Percentiles rank a stretch among this genome's conserved stretches.
phyloP scores from a whole-genome alignment of 208 protist species.

The Acanthamoeba culbertsoni region DNA sequence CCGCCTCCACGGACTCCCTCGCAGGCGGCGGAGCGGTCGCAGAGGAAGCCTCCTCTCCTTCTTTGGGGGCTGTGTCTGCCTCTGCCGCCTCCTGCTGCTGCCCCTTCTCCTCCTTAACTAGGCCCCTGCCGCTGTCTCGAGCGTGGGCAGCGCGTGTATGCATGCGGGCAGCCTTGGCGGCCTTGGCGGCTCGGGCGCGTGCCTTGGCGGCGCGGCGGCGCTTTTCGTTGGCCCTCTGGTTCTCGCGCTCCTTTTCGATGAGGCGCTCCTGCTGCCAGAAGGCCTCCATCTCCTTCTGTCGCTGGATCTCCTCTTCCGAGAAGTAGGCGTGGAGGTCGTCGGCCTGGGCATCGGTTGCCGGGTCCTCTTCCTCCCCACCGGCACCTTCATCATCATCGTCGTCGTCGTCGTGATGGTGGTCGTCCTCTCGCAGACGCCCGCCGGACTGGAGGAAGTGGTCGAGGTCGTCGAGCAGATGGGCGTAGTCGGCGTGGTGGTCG shows the following conservation, averaged over 20 bases:
- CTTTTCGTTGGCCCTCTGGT: not conserved
- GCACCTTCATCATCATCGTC: not conserved
- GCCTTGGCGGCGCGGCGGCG: not conserved
- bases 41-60: no score
- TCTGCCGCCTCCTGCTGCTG: no score
- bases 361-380: not conserved
- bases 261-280: not conserved
- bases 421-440: not conserved
- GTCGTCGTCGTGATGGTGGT: not conserved
- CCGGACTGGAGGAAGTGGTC: not conserved
- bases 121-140: not conserved
- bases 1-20: not conserved
- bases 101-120: not conserved
- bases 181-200: not conserved
- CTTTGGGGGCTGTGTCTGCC: no score
- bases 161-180: not conserved
- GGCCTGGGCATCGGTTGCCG: not conserved
- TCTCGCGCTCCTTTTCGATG: conserved; percentile 1
- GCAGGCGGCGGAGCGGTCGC: no score
- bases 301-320: not conserved
- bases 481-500: not conserved
- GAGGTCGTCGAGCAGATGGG: not conserved
- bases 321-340: not conserved
- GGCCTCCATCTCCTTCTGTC: not conserved
- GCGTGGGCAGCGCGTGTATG: not conserved